phyloP scores from a whole-genome alignment of 192 early-diverging fungal genomes.

The Kickxella alabastrina region DNA sequence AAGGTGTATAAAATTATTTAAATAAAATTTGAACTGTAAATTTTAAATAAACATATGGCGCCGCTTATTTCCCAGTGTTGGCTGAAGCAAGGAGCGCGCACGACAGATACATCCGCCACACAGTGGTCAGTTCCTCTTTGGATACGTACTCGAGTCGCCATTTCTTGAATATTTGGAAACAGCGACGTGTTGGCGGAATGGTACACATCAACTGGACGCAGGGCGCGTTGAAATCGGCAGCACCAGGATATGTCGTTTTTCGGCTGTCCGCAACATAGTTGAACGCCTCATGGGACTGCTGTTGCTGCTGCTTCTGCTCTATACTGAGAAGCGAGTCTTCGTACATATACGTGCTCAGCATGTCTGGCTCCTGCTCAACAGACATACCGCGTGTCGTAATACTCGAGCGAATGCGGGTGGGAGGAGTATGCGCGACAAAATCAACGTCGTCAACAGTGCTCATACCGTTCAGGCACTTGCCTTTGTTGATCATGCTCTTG shows the following conservation, averaged over 20 bases:
- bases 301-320: constrained; percentile 20
- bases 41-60: too few relatives aligned
- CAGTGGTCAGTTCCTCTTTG: constrained; percentile 30
- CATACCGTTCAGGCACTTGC: too few relatives aligned
- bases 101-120: constrained; percentile 52
- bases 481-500: too few relatives aligned
- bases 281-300: constrained; percentile 38
- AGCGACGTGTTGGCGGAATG: constrained; percentile 34
- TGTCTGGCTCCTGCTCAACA: constrained; percentile 4
- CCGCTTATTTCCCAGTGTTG: constrained; percentile 14
- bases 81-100: constrained; percentile 45
- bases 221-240: constrained; percentile 8
- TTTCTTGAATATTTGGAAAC: constrained; percentile 20
- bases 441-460: constrained; percentile 3
- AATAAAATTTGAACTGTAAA: too few relatives aligned
- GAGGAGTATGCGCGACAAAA: not conserved
- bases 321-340: constrained; percentile 1
- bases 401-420: constrained; percentile 6
- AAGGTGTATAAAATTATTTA: too few relatives aligned
- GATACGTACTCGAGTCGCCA: constrained; percentile 46
- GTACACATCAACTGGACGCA: constrained; percentile 50
- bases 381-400: not conserved
- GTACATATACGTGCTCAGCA: constrained; percentile 11
- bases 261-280: constrained; percentile 31
- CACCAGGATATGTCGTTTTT: constrained; percentile 12